phyloP scores from a whole-genome alignment of 1,284 basidiomycete species.

The Hypsizygus ulmarius region DNA sequence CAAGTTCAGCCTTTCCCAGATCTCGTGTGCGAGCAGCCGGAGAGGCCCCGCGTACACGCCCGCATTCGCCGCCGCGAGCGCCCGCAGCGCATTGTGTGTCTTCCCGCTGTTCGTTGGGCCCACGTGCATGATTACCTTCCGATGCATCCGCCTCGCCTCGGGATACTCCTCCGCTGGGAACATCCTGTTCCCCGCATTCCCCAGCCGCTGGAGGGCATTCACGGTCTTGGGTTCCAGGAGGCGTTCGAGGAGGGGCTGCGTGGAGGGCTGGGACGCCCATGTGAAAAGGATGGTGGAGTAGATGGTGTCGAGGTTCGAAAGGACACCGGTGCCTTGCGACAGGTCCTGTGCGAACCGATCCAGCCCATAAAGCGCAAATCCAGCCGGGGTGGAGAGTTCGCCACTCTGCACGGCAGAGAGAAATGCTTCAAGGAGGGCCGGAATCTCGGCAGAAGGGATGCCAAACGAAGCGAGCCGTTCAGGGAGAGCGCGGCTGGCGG shows the following conservation, averaged over 20 bases:
- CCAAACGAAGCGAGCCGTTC: constrained; percentile 43
- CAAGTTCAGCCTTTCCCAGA: constrained; percentile 89
- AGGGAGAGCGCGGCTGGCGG: constrained; percentile 18
- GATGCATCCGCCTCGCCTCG: constrained; percentile 45
- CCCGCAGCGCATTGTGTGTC: constrained; percentile 89
- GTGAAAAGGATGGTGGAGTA: constrained; percentile 46
- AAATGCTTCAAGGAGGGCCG: constrained; percentile 37
- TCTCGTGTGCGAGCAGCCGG: constrained; percentile 91
- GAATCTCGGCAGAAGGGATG: constrained; percentile 33
- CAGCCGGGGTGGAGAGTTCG: constrained; percentile 30
- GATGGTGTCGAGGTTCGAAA: constrained; percentile 27
- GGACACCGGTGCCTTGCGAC: constrained; percentile 5
- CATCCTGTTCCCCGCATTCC: constrained; percentile 37
- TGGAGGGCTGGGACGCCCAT: constrained; percentile 42
- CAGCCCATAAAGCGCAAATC: constrained; percentile 35
- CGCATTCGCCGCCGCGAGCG: constrained; percentile 70
- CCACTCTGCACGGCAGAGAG: constrained; percentile 30
- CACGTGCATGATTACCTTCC: constrained; percentile 92
- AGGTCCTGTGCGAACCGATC: constrained; percentile 31
- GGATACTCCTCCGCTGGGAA: constrained; percentile 41
- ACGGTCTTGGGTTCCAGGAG: constrained; percentile 31
- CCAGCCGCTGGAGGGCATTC: constrained; percentile 37
- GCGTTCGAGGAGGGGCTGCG: constrained; percentile 20
- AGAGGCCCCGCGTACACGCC: constrained; percentile 93
- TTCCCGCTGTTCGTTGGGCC: constrained; percentile 98